A percentile compares a stretch with the other conserved stretches of the same genome.
phyloP scores from a whole-genome alignment of 1,284 basidiomycete genomes.

The Leccinum ambiguum region DNA sequence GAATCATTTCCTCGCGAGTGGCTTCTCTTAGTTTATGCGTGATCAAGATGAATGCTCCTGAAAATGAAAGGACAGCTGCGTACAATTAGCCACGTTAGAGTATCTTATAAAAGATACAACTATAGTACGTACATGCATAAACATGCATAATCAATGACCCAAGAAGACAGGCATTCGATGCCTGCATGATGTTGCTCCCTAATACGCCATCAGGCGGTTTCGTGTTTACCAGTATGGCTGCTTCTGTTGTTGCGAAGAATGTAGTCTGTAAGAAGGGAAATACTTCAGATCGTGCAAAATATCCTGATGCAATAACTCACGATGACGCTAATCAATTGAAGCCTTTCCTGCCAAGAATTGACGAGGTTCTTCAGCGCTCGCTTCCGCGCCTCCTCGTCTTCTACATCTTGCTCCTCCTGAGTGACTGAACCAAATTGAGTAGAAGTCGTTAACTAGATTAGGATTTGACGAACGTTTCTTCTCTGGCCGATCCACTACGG shows the following conservation, averaged over 20 bases:
- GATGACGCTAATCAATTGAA: conserved; percentile 59
- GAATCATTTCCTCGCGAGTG: conserved; percentile 39
- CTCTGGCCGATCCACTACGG: conserved; percentile 9
- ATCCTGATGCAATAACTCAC: conserved; percentile 35
- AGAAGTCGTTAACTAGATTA: neutral
- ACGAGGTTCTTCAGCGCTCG: conserved; percentile 50
- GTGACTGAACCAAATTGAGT: conserved; percentile 34
- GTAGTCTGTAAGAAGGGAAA: conserved; percentile 45
- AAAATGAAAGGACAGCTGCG: conserved; percentile 55
- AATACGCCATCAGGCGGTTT: conserved; percentile 25
- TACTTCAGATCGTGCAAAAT: conserved; percentile 1
- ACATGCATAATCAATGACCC: conserved; percentile 54
- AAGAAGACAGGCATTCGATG: conserved; percentile 47
- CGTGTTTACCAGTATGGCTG: conserved; percentile 46
- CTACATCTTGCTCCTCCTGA: conserved; percentile 47
- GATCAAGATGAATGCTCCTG: conserved; percentile 58
- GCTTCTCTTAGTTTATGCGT: conserved; percentile 54
- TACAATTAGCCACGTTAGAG: neutral
- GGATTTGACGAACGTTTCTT: conserved; percentile 23
- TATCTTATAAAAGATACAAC: neutral
- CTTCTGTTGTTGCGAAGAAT: conserved; percentile 61
- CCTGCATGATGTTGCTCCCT: conserved; percentile 24
- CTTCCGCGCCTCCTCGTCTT: conserved; percentile 43
- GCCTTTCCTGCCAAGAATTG: conserved; percentile 58
- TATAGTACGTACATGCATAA: conserved; percentile 44